A percentile compares a stretch with the other conserved stretches of the same genome.
phyloP scores from a whole-genome alignment of 2,329 filamentous ascomycete genomes.

The Sporothrix sp. region DNA sequence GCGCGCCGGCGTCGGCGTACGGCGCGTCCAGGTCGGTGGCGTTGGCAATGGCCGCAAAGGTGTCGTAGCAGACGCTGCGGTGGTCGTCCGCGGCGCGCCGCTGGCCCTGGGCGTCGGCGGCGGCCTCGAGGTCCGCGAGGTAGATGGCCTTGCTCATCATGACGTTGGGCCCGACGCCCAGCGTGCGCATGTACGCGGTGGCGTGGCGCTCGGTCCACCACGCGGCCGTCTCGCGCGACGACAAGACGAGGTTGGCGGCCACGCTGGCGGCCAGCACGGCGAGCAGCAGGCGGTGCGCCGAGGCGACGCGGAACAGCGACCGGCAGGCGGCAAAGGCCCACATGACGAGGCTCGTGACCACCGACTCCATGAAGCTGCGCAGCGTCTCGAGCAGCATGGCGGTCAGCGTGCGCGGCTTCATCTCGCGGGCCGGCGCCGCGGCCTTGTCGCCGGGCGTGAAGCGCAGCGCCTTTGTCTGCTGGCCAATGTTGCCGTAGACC shows the following conservation, averaged over 20 bases:
- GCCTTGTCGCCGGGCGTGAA: conserved; percentile 40
- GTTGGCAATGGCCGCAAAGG: conserved; percentile 51
- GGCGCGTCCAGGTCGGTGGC: conserved; percentile 48
- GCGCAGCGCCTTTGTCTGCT: conserved; percentile 53
- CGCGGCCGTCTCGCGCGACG: conserved; percentile 59
- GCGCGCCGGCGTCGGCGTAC: conserved; percentile 41
- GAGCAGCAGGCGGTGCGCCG: conserved; percentile 66
- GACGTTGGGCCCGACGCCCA: conserved; percentile 70
- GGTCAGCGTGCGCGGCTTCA: conserved; percentile 53
- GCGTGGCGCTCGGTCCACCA: conserved; percentile 86
- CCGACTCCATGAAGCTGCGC: conserved; percentile 64
- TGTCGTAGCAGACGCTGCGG: conserved; percentile 33
- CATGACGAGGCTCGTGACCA: conserved; percentile 66
- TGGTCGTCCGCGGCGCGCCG: background rate
- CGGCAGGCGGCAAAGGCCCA: conserved; percentile 59
- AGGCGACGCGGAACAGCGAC: conserved; percentile 57
- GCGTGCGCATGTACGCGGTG: conserved; percentile 65
- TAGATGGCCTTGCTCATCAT: conserved; percentile 83
- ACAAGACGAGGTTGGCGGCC: conserved; percentile 63
- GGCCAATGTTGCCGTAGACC: conserved; percentile 67
- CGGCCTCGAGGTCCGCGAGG: conserved; percentile 66
- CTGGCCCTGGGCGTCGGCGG: conserved; percentile 29
- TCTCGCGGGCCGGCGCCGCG: conserved; percentile 23
- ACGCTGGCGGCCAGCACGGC: conserved; percentile 57
- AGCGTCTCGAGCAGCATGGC: conserved; percentile 64